These are phyloP conservation scores for Aspergillus saccharolyticus DNA, from an alignment of 495 filamentous ascomycete species.

Conservation along the genomic window DNA sequence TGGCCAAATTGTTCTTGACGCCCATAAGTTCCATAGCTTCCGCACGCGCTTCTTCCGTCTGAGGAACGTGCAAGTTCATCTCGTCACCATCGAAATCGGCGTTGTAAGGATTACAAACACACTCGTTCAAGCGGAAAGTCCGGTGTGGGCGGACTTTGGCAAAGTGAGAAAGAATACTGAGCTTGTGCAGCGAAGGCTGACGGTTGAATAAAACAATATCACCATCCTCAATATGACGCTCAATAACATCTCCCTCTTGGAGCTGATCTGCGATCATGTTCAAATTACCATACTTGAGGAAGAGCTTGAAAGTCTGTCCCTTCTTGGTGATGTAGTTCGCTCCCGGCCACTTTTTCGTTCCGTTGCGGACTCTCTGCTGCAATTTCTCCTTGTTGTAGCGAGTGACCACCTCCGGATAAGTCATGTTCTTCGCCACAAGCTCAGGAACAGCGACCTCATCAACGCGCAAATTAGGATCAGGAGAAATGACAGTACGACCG, in stretches of 20 bases:
- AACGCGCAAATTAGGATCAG: slow-evolving; percentile 89
- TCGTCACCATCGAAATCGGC: slow-evolving; percentile 99
- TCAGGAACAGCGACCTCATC: slow-evolving; percentile 90
- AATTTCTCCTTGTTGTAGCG: slow-evolving; percentile 80
- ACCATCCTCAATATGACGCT: slow-evolving; percentile 90
- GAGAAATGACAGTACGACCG: slow-evolving; percentile 93
- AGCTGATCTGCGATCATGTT: slow-evolving; percentile 64
- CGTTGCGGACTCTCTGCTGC: slow-evolving; percentile 63
- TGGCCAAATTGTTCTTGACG: slow-evolving; percentile 91
- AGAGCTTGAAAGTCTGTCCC: slow-evolving; percentile 59
- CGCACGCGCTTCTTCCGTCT: slow-evolving; percentile 93
- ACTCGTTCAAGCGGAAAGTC: slow-evolving; percentile 96
- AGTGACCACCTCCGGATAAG: slow-evolving; percentile 85
- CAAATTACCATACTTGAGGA: slow-evolving; percentile 68
- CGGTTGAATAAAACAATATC: slow-evolving; percentile 98
- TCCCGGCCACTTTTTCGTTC: slow-evolving; percentile 73
- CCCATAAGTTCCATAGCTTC: slow-evolving; percentile 98
- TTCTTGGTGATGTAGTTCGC: slow-evolving; percentile 79
- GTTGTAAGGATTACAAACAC: slow-evolving; percentile 97
- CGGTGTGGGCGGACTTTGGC: slow-evolving; percentile 92
- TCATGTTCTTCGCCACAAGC: slow-evolving; percentile 87
- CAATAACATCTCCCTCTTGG: slow-evolving; percentile 79
- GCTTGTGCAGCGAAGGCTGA: slow-evolving; percentile 94
- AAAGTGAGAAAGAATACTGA: slow-evolving; percentile 92
- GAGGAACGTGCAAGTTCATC: slow-evolving; percentile 97